phyloP scores from a whole-genome alignment of 345 rosid genomes.

The Chamaenerion angustifolium region DNA sequence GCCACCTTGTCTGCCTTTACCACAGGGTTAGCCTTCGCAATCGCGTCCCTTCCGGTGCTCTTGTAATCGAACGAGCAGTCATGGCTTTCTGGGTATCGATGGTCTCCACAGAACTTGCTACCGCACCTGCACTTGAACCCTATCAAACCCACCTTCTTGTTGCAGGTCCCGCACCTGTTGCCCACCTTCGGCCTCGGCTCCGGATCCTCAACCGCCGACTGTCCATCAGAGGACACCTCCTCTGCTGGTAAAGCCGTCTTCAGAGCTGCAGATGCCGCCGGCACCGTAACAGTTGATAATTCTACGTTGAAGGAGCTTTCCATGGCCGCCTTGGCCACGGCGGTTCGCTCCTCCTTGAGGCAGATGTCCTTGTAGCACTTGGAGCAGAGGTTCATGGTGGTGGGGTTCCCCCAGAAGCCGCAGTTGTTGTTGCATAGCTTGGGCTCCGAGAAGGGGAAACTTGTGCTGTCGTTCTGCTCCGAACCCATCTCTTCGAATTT shows the following conservation, averaged over 20 bases:
- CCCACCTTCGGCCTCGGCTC: background rate
- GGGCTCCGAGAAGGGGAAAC: conserved; percentile 15
- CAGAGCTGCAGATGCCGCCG: background rate
- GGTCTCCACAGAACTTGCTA: conserved; percentile 12
- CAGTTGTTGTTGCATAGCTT: conserved; percentile 54
- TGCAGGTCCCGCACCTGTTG: conserved; percentile 15
- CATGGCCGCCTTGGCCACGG: conserved; percentile 49
- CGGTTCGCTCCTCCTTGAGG: conserved; percentile 43
- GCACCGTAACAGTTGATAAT: background rate
- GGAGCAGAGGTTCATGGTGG: conserved; percentile 16
- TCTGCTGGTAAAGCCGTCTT: too few relatives aligned
- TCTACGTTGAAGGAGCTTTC: conserved; percentile 32
- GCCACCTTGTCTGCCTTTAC: conserved; percentile 18
- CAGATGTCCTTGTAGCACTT: conserved; percentile 63
- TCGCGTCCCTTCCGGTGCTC: conserved; percentile 15
- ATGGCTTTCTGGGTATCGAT: conserved; percentile 23
- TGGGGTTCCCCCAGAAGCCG: background rate
- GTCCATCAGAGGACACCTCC: too few relatives aligned
- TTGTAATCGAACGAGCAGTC: conserved; percentile 15
- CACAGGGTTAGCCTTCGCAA: conserved; percentile 19
- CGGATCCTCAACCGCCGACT: background rate
- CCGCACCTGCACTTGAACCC: conserved; percentile 29
- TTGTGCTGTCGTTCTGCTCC: too few relatives aligned
- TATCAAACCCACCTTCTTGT: conserved; percentile 21
- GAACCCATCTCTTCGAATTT: too few relatives aligned